These are phyloP conservation scores for Chlorella sorokiniana DNA, from an alignment of 139 green algal species.

Conservation along the genomic window DNA sequence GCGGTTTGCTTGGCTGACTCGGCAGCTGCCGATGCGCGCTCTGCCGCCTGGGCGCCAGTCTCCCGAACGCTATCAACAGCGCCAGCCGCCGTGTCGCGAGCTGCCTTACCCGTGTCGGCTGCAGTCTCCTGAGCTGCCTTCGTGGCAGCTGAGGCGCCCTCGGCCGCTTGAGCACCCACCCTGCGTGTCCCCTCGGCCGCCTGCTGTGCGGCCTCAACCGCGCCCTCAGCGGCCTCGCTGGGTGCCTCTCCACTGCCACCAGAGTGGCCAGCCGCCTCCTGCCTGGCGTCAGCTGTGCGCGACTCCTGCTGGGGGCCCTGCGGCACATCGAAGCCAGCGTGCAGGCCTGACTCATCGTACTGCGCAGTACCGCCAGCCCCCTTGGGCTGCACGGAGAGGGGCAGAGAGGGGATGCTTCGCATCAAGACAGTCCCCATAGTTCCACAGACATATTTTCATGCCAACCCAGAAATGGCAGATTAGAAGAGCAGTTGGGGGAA, in stretches of 20 bases:
- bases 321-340: neutral
- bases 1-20: neutral
- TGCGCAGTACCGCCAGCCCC: neutral
- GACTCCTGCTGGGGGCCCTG: neutral
- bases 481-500: too few species aligned
- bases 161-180: too few species aligned
- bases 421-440: neutral
- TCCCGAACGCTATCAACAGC: neutral
- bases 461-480: too few species aligned
- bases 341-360: slow-evolving; percentile 6
- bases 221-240: neutral
- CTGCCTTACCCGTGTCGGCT: neutral
- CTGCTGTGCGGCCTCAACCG: neutral
- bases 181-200: neutral
- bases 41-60: neutral
- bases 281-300: neutral
- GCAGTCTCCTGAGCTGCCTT: neutral
- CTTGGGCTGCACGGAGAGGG: neutral
- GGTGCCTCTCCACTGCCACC: too few species aligned
- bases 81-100: neutral
- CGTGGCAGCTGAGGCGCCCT: neutral
- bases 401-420: neutral
- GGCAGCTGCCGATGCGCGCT: too few species aligned
- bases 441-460: too few species aligned
- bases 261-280: neutral